Conservation (phyloP, 768 basidiomycete species). For the Suillus hirtellus region DNA sequence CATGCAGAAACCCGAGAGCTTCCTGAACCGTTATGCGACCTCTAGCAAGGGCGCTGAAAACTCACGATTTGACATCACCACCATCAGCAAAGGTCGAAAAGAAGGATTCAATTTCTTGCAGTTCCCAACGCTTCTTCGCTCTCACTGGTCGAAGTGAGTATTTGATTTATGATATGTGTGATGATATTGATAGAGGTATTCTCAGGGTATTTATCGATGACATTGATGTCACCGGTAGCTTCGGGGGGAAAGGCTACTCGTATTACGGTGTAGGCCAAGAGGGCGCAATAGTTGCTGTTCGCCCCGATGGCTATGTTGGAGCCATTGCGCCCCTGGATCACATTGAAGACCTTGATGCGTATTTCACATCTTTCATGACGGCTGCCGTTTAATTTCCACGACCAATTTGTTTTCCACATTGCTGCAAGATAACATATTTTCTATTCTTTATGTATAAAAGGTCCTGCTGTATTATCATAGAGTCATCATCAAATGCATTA, state of each 20-base stretch:
- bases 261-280: conserved; percentile 45
- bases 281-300: conserved; percentile 32
- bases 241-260: conserved; percentile 56
- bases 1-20: conserved; percentile 26
- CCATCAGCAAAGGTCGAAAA: conserved; percentile 33
- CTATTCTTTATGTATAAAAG: neutral
- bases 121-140: conserved; percentile 34
- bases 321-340: conserved; percentile 50
- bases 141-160: conserved; percentile 46
- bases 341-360: conserved; percentile 37
- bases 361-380: conserved; percentile 49
- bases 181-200: neutral
- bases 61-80: conserved; percentile 32
- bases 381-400: neutral
- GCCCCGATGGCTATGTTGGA: conserved; percentile 57
- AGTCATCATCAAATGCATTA: neutral
- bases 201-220: conserved; percentile 63
- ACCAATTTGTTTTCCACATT: neutral
- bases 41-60: conserved; percentile 24
- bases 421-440: neutral
- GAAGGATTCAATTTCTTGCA: conserved; percentile 31
- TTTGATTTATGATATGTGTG: neutral
- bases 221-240: conserved; percentile 39
- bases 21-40: conserved; percentile 28
- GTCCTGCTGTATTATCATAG: neutral